A percentile compares a stretch with the other conserved stretches of the same genome.
Conservation (phyloP, 2,329 filamentous ascomycete genomes). For the Lasiodiplodia citricola region DNA sequence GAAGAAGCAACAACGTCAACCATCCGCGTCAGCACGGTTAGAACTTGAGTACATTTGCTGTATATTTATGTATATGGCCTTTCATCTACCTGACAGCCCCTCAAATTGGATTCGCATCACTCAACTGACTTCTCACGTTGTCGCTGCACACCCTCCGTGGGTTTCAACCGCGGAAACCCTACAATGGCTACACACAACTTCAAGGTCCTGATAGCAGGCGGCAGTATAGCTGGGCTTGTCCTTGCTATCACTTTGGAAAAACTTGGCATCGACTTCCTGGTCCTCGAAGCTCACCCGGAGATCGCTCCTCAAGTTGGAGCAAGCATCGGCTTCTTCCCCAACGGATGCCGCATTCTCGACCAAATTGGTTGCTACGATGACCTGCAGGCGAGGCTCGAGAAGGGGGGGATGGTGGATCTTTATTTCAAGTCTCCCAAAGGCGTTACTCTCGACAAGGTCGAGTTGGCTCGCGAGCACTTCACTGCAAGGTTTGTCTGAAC, state of each 20-base stretch:
- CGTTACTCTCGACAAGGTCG: background rate
- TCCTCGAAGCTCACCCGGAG: slow-evolving; percentile 31
- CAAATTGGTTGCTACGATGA: slow-evolving; percentile 16
- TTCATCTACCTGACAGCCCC: too few relatives aligned
- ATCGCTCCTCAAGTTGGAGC: slow-evolving; percentile 29
- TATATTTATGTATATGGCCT: too few relatives aligned
- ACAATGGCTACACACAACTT: background rate
- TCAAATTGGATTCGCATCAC: too few relatives aligned
- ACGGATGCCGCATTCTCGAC: slow-evolving; percentile 22
- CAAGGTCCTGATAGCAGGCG: slow-evolving; percentile 23
- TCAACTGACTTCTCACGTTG: too few relatives aligned
- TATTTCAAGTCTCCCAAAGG: background rate
- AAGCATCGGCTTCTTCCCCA: background rate
- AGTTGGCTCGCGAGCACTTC: background rate
- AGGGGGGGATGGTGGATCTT: background rate
- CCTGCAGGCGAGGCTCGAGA: background rate
- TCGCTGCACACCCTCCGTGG: too few relatives aligned
- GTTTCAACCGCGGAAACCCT: too few relatives aligned
- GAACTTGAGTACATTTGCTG: too few relatives aligned
- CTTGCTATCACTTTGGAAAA: slow-evolving; percentile 22
- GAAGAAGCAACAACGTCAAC: too few relatives aligned
- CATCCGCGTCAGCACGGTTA: too few relatives aligned
- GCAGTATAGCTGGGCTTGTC: slow-evolving; percentile 18
- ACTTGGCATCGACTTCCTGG: slow-evolving; percentile 18
- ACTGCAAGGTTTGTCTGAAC: background rate